Conservation (phyloP, 2,329 filamentous ascomycete species). For the Didymella keratinophila region DNA sequence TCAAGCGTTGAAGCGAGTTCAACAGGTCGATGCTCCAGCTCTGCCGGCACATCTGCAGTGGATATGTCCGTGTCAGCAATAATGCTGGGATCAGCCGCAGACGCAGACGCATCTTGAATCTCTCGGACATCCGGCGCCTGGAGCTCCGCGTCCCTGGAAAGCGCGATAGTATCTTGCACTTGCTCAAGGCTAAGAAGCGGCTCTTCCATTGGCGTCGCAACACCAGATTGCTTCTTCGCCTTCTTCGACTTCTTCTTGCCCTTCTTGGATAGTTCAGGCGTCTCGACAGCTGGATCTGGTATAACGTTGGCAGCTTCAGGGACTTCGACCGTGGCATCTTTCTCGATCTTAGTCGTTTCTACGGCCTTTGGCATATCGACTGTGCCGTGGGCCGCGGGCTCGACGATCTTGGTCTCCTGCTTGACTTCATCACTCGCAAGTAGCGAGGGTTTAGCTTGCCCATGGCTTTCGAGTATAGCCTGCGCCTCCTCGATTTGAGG, state of each 20-base stretch:
- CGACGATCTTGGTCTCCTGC: background rate
- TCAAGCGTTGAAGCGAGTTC: conserved; percentile 13
- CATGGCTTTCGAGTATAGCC: conserved; percentile 1
- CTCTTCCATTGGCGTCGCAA: conserved; percentile 25
- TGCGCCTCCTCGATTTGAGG: conserved; percentile 7
- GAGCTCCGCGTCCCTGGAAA: background rate
- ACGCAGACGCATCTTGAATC: background rate
- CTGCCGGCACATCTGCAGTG: background rate
- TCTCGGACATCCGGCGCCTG: background rate
- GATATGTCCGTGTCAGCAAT: background rate
- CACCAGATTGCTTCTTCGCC: conserved; percentile 24
- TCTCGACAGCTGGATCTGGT: conserved; percentile 4
- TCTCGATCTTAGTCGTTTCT: background rate
- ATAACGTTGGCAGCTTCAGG: background rate
- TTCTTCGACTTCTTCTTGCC: conserved; percentile 38
- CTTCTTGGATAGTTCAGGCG: conserved; percentile 28
- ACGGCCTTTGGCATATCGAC: background rate
- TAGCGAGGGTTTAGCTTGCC: background rate
- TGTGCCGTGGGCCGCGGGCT: background rate
- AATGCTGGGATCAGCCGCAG: background rate
- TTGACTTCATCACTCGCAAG: background rate
- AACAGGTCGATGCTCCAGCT: conserved; percentile 2
- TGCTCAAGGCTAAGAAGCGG: background rate
- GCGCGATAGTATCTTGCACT: background rate
- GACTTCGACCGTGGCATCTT: background rate